Percentiles rank a stretch among this genome's conserved stretches.
phyloP scores from a whole-genome alignment of 140 eudicot genomes.

The Stevia rebaudiana region DNA sequence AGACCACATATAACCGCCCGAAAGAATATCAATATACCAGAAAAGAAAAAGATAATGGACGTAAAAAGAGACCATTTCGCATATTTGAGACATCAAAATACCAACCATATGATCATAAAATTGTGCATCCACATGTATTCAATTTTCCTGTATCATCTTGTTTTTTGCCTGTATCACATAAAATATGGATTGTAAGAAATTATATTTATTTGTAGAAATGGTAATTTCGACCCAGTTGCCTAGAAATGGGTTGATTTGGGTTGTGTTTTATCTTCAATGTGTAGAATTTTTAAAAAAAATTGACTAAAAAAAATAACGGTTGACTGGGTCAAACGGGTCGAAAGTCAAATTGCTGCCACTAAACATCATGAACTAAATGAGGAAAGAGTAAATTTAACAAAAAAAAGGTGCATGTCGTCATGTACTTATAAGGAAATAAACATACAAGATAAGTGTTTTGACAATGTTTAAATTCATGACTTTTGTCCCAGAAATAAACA shows the following conservation, averaged over 20 bases:
- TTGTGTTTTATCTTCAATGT: neutral
- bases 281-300: neutral
- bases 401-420: too few relatives aligned
- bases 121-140: slow-evolving; percentile 63
- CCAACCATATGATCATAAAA: slow-evolving; percentile 29
- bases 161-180: slow-evolving; percentile 49
- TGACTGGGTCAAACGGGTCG: neutral
- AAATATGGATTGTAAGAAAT: slow-evolving; percentile 1
- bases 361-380: neutral
- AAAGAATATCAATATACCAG: neutral
- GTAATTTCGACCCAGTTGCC: neutral
- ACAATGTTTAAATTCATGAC: too few relatives aligned
- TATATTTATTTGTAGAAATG: neutral
- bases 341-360: neutral
- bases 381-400: neutral
- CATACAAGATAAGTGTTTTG: too few relatives aligned
- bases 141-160: slow-evolving; percentile 50
- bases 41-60: neutral
- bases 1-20: neutral
- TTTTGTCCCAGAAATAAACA: neutral
- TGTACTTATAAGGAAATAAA: too few relatives aligned
- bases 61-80: slow-evolving; percentile 3
- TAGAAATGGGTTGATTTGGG: neutral
- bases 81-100: slow-evolving; percentile 1
- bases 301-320: neutral